Evolutionary conservation across 2,329 filamentous ascomycete species (phyloP), one percentile per base, ranked within the genome.

Genomic region (Geosmithia flava): DNA sequence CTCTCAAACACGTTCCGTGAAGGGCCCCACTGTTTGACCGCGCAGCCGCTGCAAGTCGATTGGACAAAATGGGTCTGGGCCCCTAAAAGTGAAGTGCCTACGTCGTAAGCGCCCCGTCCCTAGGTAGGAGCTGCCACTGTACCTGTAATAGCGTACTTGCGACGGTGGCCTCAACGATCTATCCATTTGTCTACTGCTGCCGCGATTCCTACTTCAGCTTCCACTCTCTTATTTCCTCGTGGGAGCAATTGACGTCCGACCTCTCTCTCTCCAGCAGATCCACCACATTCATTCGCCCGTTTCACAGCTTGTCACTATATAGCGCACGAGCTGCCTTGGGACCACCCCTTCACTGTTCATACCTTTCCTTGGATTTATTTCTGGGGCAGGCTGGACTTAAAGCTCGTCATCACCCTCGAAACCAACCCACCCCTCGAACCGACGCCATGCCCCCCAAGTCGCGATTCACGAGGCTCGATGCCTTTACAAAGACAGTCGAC

Each of bases 401-500:
- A 50, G 37, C 48, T 40, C 19, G 42, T 48, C 17, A 30, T 53
- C 40, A 11, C 10, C 33, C 15, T 16, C 33, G 33, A 37, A 16
- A 6, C 11, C 29, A 30, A 11, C 29, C 29, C n/a, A n/a, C 39
- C 42, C 23, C 8, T 8, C 4, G 23, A 27, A 47, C 39, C 29
- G 33, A 44, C 52, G 61, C 54, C 46, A 97, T 97, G 93, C 75
- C 90, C 55, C 71, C 83, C 61, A 95, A 95, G 74, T 95, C 88
- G 57, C 83, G 93, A 66, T 96, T 98, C 64, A 95, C 87, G 51
- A 84, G 85, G 78, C 87, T 98, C 54, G 93, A 98, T 68, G 93
- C 93, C 75, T 98, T 98, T 66, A 95, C 91, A 47, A 98, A 98
- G 71, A 98, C 93, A 13, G 93, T 98, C 57, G 93, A 98, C 66